phyloP scores from a whole-genome alignment of 768 basidiomycete genomes.

The Suillus lakei region DNA sequence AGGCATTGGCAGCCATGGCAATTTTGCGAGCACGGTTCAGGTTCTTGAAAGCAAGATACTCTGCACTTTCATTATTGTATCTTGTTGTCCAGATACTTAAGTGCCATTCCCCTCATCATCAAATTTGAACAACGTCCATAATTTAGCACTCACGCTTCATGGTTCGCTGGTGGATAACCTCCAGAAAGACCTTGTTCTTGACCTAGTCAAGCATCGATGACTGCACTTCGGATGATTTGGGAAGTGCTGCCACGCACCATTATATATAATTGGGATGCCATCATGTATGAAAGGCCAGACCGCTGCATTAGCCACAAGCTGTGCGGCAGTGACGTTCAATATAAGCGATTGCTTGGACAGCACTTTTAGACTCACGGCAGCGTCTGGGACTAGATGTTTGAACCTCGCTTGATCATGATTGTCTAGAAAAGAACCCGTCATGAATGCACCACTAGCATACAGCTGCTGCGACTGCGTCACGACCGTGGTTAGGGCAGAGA shows the following conservation, averaged over 20 bases:
- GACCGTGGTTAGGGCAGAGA: conserved; percentile 33
- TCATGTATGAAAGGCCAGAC: conserved; percentile 55
- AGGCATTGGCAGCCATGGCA: conserved; percentile 46
- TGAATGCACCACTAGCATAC: conserved; percentile 46
- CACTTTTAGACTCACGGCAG: conserved; percentile 36
- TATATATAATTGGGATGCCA: conserved; percentile 56
- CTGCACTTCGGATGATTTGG: background rate
- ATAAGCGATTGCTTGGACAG: background rate
- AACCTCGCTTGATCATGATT: conserved; percentile 62
- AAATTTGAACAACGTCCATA: background rate
- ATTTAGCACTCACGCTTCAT: conserved; percentile 47
- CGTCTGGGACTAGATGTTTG: conserved; percentile 45
- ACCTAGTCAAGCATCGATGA: conserved; percentile 27
- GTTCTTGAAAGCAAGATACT: conserved; percentile 48
- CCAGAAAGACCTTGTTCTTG: conserved; percentile 57
- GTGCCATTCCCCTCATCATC: background rate
- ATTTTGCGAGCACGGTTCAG: conserved; percentile 60
- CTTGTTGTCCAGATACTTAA: conserved; percentile 63
- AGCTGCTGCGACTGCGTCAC: conserved; percentile 37
- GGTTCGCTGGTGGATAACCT: conserved; percentile 49
- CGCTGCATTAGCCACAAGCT: conserved; percentile 53
- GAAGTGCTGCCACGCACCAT: conserved; percentile 35
- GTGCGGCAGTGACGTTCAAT: background rate
- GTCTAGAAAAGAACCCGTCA: conserved; percentile 54
- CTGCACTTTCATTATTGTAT: conserved; percentile 54